Evolutionary conservation across 495 filamentous ascomycete species (phyloP), one percentile per base, ranked within the genome.

Genomic region (Neurospora intermedia): DNA sequence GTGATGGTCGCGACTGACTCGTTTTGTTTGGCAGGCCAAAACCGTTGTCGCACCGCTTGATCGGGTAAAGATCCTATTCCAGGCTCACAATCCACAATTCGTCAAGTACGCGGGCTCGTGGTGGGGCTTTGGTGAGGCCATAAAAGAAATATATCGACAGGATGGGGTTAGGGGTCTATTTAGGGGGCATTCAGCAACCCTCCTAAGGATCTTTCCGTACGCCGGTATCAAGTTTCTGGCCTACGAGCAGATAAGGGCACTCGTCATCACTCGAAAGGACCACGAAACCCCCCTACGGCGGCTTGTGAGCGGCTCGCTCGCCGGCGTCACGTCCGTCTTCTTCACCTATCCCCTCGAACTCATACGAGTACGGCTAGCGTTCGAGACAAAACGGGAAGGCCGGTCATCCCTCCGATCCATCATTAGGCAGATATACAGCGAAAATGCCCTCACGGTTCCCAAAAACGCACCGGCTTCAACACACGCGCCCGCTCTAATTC

Each of bases 21-120:
- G 62, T 27, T 38, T 16, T 59, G 15, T 69, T 38, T 15, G 54
- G 46, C 73, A 97, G 94, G 96, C 93, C 75, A 99, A 99, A 86
- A 97, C 95, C 1, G 85, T 96, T 20, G 97, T 99, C 16, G 96
- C 93, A 38, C 96, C 96, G 43, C 92, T 99, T 71, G 96, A 99
- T 84, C 91, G 96, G 62, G 96, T 99, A 78, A 99, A 99, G 81
- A 99, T 99, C 80, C 91, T 99, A 70, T 98, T 99, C 85, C 96
- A 99, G 83, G 91, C 96, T 70, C 92, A 92, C 73, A 97, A 94
- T 79, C 96, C 96, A 6, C 91, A 96, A 76, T 99, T 97, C 80
- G 86, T 90, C 40, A 97, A 96, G 82, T 98, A 98, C 80, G 89
- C 91, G 0, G 92, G 94, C 48, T 92, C 89, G 43, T 98, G 94